A percentile compares a stretch with the other conserved stretches of the same genome.
phyloP scores from a whole-genome alignment of 495 filamentous ascomycete species.

The Penicillium subrubescens region DNA sequence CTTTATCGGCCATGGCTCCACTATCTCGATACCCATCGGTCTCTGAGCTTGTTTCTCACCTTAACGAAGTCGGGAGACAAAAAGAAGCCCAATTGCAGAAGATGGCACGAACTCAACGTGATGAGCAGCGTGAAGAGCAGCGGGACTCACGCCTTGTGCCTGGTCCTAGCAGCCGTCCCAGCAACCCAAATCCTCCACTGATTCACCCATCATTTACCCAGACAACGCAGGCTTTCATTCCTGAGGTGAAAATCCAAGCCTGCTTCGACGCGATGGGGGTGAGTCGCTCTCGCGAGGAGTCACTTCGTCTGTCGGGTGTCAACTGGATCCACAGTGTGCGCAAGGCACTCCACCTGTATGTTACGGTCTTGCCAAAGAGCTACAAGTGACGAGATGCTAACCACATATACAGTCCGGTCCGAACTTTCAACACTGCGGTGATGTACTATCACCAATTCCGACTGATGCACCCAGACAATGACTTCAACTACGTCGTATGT shows the following conservation, averaged over 20 bases:
- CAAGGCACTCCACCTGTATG: conserved; percentile 68
- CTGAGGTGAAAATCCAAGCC: conserved; percentile 61
- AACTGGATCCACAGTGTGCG: conserved; percentile 80
- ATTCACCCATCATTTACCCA: conserved; percentile 75
- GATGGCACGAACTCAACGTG: conserved; percentile 30
- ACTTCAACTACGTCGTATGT: conserved; percentile 61
- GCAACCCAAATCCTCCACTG: conserved; percentile 37
- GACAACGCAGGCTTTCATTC: conserved; percentile 68
- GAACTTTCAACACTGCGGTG: conserved; percentile 81
- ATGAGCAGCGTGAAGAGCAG: conserved; percentile 22
- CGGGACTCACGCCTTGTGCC: conserved; percentile 10
- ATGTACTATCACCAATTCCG: conserved; percentile 90
- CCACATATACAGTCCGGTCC: conserved; percentile 60
- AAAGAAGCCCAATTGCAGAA: neutral
- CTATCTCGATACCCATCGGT: neutral
- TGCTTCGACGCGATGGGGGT: conserved; percentile 57
- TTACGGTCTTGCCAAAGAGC: conserved; percentile 5
- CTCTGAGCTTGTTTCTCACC: neutral
- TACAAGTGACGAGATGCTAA: conserved; percentile 15
- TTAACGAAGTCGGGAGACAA: neutral
- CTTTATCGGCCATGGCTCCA: neutral
- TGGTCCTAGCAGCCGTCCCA: conserved; percentile 18
- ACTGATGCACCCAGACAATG: conserved; percentile 70
- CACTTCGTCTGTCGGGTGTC: conserved; percentile 71
- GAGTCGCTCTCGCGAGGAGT: conserved; percentile 66